Evolutionary conservation across 2,329 filamentous ascomycete species (phyloP), one percentile per base, ranked within the genome.

Genomic region (Neofusicoccum sp.): DNA sequence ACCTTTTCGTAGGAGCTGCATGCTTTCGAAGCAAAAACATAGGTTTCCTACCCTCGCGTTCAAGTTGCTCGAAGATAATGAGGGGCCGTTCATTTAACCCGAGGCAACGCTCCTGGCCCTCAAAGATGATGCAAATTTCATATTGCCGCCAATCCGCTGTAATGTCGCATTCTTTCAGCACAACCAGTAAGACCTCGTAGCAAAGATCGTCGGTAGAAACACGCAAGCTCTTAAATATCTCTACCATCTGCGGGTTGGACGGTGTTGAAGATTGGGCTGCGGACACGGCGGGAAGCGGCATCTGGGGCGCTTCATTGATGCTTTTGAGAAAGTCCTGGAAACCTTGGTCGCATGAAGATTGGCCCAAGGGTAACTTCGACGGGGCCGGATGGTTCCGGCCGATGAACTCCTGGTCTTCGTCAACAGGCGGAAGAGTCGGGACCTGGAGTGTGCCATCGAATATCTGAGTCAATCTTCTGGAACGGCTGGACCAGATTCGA

Each of bases 211-310:
- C 93, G 86, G 96, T 93, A 74, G 90, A 22, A 22, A 93, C 93
- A 29, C 93, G 87, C 83, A 97, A 97, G 2, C 90, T 94, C 76
- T 97, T 97, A 85, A 96, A 97, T 63, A 97, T 96, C 76, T 97
- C 92, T 58, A 96, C 92, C 64, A 29, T 49, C 12, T 34, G 11
- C 29, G 29, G 11, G 6, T 22, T 22, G 22, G 22, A 22, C 22
- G 22, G 22, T 22, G 22, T 22, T 22, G 22, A 22, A 22, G 22
- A 22, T 22, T 22, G 22, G 22, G 22, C 22, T 22, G 22, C 22
- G 22, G 22, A 22, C 22, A 22, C 22, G 22, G 22, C 22, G 22
- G 22, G 22, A 22, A 22, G 22, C 22, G 22, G 22, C 22, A 22
- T 22, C 22, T 22, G 22, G 22, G 22, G 22, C 22, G 22, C 22